Evolutionary conservation across 2,329 filamentous ascomycete genomes (phyloP).

Genomic region (Aspergillus thermomutatus): DNA sequence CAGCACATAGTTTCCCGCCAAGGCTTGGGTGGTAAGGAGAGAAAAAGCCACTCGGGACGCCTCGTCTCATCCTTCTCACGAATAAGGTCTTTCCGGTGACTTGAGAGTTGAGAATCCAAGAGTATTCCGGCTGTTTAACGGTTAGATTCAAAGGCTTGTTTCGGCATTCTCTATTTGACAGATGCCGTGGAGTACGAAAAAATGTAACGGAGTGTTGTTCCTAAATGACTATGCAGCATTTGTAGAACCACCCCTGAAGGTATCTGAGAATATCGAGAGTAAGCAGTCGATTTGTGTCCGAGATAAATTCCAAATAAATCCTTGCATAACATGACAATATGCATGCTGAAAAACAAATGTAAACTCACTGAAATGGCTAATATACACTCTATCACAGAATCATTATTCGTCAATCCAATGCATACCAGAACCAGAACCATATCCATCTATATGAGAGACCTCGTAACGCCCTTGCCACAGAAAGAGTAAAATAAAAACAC

Average conservation of each 20-base stretch:
- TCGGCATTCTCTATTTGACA: neutral
- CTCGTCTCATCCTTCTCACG: neutral
- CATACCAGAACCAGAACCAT: slow-evolving; percentile 6
- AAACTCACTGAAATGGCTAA: neutral
- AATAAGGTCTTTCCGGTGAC: neutral
- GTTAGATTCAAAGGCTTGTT: neutral
- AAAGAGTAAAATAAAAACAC: slow-evolving; percentile 4
- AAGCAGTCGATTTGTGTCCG: neutral
- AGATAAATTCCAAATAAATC: neutral
- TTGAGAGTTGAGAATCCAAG: neutral
- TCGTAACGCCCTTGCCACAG: slow-evolving; percentile 13
- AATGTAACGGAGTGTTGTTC: neutral
- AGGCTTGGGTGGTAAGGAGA: neutral
- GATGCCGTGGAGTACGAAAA: neutral
- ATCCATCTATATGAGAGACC: neutral
- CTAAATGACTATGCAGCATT: neutral
- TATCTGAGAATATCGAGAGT: neutral
- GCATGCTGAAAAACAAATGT: neutral
- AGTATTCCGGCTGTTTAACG: no score
- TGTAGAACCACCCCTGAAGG: neutral
- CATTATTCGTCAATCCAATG: slow-evolving; percentile 20
- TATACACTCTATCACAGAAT: slow-evolving; percentile 20
- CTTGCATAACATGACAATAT: neutral
- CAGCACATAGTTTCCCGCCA: neutral
- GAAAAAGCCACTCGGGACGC: neutral